These are phyloP conservation scores for Erodium chrysanthum DNA, from an alignment of 441 rosid species.

Conservation along the genomic window DNA sequence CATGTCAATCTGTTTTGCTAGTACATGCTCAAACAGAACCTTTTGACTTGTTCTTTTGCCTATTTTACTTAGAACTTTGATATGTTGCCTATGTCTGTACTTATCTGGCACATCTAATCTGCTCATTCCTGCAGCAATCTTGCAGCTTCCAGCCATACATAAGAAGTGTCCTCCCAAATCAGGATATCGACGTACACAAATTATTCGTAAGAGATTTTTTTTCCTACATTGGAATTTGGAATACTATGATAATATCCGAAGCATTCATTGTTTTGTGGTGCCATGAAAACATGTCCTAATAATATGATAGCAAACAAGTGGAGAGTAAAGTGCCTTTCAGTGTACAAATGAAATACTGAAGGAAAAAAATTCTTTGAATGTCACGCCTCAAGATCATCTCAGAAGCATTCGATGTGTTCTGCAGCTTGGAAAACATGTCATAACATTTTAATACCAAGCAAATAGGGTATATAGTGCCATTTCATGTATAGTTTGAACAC, in stretches of 20 bases:
- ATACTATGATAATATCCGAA: constrained; percentile 9
- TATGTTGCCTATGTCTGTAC: constrained; percentile 16
- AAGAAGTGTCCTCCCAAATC: constrained; percentile 69
- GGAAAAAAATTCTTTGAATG: neutral
- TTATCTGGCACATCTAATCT: constrained; percentile 18
- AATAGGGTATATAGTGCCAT: neutral
- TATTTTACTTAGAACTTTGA: constrained; percentile 9
- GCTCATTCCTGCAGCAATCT: constrained; percentile 55
- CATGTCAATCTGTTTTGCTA: neutral
- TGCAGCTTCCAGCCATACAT: constrained; percentile 76
- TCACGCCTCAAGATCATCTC: neutral
- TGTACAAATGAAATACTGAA: neutral
- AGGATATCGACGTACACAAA: constrained; percentile 74
- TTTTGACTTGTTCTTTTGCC: neutral
- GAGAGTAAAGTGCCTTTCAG: neutral
- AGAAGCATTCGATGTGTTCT: neutral
- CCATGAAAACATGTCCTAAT: neutral
- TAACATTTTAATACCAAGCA: neutral
- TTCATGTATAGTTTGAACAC: neutral
- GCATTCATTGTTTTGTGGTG: constrained; percentile 8
- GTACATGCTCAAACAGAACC: neutral
- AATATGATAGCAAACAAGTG: neutral
- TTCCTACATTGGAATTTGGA: constrained; percentile 7
- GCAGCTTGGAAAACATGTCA: neutral
- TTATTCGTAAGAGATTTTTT: constrained; percentile 59